A percentile compares a stretch with the other conserved stretches of the same genome.
Conservation (phyloP, 345 rosid species). For the Bruguiera sexangula region DNA sequence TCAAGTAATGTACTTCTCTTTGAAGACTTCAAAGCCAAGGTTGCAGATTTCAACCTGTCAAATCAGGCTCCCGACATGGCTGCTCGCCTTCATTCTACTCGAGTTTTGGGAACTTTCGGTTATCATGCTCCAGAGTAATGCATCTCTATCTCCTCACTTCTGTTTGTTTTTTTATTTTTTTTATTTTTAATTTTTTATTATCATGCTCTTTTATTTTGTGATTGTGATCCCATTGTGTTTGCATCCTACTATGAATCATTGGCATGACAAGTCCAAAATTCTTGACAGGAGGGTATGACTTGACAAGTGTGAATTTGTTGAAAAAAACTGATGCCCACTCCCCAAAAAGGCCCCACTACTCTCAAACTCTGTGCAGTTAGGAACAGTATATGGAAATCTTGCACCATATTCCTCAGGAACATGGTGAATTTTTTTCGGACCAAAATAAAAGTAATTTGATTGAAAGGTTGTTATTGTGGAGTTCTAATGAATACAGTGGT, state of each 20-base stretch:
- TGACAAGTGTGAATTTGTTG: neutral
- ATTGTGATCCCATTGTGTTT: neutral
- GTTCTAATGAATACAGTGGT: no score
- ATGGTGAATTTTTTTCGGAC: neutral
- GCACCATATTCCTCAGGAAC: neutral
- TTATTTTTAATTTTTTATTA: no score
- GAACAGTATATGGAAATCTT: neutral
- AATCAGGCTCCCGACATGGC: slow-evolving; percentile 99
- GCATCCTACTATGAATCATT: neutral
- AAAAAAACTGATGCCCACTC: no score
- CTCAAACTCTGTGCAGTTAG: neutral
- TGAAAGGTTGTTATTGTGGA: neutral
- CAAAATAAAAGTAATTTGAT: neutral
- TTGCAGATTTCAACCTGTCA: slow-evolving; percentile 91
- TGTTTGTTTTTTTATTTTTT: neutral
- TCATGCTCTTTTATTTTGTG: neutral
- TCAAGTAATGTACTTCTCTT: slow-evolving; percentile 95
- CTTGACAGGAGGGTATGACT: neutral
- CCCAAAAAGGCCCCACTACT: no score
- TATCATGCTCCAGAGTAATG: slow-evolving; percentile 99
- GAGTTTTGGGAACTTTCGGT: slow-evolving; percentile 98
- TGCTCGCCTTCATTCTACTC: slow-evolving; percentile 98
- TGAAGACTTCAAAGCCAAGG: slow-evolving; percentile 88
- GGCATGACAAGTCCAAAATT: neutral
- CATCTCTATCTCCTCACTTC: slow-evolving; percentile 11